Evolutionary conservation across 108 stramenopile species (phyloP).

Genomic region (Bacterosira constricta): DNA sequence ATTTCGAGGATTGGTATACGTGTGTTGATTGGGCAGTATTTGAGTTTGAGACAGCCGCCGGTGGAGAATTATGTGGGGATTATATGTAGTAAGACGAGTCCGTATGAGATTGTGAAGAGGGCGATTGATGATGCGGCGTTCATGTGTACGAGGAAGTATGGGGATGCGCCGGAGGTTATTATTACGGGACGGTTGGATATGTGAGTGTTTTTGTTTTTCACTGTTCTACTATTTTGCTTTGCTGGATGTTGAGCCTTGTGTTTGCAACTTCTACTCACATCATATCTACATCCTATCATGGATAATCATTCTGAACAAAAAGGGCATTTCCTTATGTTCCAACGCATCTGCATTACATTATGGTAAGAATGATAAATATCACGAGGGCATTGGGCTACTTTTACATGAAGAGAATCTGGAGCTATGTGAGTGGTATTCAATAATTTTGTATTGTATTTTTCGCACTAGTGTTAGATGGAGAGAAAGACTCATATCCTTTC

Average conservation of each 20-base stretch:
- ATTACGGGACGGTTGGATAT: slow-evolving; percentile 93
- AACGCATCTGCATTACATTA: slow-evolving; percentile 74
- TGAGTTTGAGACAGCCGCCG: slow-evolving; percentile 85
- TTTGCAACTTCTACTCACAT: no score
- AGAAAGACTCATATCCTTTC: background rate
- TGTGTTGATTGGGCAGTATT: slow-evolving; percentile 96
- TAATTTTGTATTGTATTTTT: background rate
- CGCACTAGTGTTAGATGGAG: background rate
- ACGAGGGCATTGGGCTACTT: background rate
- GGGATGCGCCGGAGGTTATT: slow-evolving; percentile 98
- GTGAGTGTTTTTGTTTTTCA: slow-evolving; percentile 14
- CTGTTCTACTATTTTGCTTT: no score
- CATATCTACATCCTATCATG: no score
- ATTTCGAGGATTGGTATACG: slow-evolving; percentile 97
- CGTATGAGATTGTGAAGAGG: slow-evolving; percentile 94
- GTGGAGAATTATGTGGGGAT: slow-evolving; percentile 93
- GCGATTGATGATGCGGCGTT: slow-evolving; percentile 97
- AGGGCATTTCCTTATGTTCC: slow-evolving; percentile 94
- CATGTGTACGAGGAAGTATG: slow-evolving; percentile 97
- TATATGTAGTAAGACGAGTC: slow-evolving; percentile 81
- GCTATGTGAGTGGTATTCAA: slow-evolving; percentile 57
- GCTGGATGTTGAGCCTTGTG: no score
- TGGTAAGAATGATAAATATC: background rate
- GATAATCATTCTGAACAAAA: no score
- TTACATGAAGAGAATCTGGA: slow-evolving; percentile 91